These are phyloP conservation scores for Fomitopsis palustris DNA, from an alignment of 1,284 basidiomycete species.

Conservation along the genomic window DNA sequence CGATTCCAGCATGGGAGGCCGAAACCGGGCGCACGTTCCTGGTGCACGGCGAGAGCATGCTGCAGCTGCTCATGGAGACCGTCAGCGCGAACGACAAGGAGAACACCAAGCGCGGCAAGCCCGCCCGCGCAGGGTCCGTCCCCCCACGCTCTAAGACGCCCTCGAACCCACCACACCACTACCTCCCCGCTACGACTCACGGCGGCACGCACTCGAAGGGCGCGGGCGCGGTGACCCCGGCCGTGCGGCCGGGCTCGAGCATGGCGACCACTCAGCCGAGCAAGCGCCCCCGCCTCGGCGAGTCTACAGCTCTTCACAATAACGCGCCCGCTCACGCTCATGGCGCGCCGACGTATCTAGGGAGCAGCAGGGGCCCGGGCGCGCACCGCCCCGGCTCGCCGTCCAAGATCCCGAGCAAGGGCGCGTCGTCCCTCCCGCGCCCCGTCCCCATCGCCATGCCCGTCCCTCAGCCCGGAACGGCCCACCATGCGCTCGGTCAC, in stretches of 20 bases:
- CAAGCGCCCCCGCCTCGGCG: conserved; percentile 54
- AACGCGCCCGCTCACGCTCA: conserved; percentile 13
- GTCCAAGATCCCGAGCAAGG: conserved; percentile 42
- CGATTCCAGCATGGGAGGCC: conserved; percentile 88
- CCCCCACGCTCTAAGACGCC: conserved; percentile 62
- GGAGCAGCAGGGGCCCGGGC: conserved; percentile 14
- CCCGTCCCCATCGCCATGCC: conserved; percentile 38
- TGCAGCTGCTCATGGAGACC: conserved; percentile 75
- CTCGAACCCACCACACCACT: conserved; percentile 33
- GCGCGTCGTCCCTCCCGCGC: conserved; percentile 33
- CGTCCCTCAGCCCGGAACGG: conserved; percentile 42
- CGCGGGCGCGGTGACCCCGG: conserved; percentile 51
- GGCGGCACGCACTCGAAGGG: conserved; percentile 15
- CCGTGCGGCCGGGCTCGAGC: conserved; percentile 49
- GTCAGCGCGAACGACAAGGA: conserved; percentile 70
- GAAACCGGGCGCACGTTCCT: conserved; percentile 76
- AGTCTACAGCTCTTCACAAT: conserved; percentile 25
- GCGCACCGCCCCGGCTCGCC: conserved; percentile 33
- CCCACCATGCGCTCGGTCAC: conserved; percentile 50
- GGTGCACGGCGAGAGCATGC: conserved; percentile 81
- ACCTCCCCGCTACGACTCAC: conserved; percentile 21
- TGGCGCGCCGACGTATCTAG: conserved; percentile 12
- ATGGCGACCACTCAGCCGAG: conserved; percentile 39
- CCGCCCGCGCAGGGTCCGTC: conserved; percentile 44
- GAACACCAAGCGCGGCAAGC: conserved; percentile 52